A percentile compares a stretch with the other conserved stretches of the same genome.
These are phyloP conservation scores for Colletotrichum simmondsii DNA, from an alignment of 2,329 filamentous ascomycete species.

Conservation along the genomic window DNA sequence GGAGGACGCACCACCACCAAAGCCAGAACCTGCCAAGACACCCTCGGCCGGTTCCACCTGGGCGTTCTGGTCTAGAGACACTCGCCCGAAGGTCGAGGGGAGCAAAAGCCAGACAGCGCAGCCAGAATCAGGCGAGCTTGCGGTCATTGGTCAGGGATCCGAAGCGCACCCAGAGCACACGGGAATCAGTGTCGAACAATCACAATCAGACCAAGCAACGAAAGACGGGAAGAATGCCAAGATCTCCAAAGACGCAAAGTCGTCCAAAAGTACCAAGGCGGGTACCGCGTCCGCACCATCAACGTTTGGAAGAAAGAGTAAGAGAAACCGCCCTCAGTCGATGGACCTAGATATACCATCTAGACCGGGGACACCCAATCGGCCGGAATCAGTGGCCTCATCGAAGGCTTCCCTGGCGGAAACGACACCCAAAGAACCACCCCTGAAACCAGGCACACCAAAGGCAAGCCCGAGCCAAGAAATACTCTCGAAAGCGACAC, in stretches of 20 bases:
- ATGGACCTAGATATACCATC: slow-evolving; percentile 56
- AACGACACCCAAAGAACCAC: slow-evolving; percentile 32
- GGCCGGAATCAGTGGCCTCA: slow-evolving; percentile 44
- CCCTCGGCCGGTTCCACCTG: slow-evolving; percentile 73
- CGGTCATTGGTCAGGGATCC: slow-evolving; percentile 67
- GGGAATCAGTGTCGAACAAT: slow-evolving; percentile 51
- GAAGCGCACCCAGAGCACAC: slow-evolving; percentile 64
- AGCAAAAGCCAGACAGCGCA: slow-evolving; percentile 38
- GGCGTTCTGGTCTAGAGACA: slow-evolving; percentile 82
- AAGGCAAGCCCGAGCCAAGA: slow-evolving; percentile 44
- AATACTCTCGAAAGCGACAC: slow-evolving; percentile 50
- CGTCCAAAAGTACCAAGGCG: slow-evolving; percentile 37
- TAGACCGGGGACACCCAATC: slow-evolving; percentile 45
- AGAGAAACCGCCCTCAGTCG: slow-evolving; percentile 58
- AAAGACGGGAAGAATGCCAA: slow-evolving; percentile 43
- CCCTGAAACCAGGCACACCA: slow-evolving; percentile 24
- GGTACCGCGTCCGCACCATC: slow-evolving; percentile 39
- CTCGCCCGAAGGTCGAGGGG: slow-evolving; percentile 47
- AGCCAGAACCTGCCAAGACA: slow-evolving; percentile 38
- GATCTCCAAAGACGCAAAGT: slow-evolving; percentile 35
- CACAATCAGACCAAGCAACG: slow-evolving; percentile 45
- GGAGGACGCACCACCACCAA: slow-evolving; percentile 51
- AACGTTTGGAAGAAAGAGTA: slow-evolving; percentile 51
- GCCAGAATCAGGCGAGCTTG: slow-evolving; percentile 62
- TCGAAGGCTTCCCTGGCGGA: slow-evolving; percentile 38